A percentile compares a stretch with the other conserved stretches of the same genome.
Conservation (phyloP, 164 flowering plant genomes). For the Piper longum region DNA sequence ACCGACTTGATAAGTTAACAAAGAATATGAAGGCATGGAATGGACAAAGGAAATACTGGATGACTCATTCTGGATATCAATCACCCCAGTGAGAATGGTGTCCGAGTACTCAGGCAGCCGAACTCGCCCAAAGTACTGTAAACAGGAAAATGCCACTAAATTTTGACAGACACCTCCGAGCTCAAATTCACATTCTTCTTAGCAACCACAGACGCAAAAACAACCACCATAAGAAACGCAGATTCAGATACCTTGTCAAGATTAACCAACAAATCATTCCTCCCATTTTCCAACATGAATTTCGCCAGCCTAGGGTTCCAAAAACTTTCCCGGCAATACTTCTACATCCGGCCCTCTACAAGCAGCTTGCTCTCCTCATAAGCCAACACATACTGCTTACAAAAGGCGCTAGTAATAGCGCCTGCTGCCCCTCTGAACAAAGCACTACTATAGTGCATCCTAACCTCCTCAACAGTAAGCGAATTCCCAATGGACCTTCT, state of each 20-base stretch:
- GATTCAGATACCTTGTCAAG: conserved; percentile 87
- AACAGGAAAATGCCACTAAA: conserved; percentile 71
- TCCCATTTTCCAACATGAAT: conserved; percentile 30
- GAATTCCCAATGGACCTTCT: conserved; percentile 12
- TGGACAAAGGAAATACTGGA: conserved; percentile 56
- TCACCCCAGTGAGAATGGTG: conserved; percentile 50
- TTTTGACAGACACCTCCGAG: conserved; percentile 40
- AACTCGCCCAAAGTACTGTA: conserved; percentile 78
- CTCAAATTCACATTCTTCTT: conserved; percentile 42
- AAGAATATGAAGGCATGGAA: conserved; percentile 67
- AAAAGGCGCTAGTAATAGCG: conserved; percentile 49
- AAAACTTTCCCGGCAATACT: conserved; percentile 53
- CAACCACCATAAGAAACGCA: conserved; percentile 83
- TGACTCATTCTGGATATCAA: conserved; percentile 49
- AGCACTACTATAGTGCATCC: conserved; percentile 37
- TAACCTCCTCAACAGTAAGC: conserved; percentile 21
- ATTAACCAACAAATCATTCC: conserved; percentile 34
- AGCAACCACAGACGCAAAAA: conserved; percentile 70
- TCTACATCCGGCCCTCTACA: conserved; percentile 71
- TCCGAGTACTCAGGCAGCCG: conserved; percentile 84
- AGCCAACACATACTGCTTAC: conserved; percentile 58
- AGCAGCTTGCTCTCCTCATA: conserved; percentile 39
- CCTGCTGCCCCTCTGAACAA: conserved; percentile 90
- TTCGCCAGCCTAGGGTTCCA: conserved; percentile 36
- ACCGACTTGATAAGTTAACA: conserved; percentile 48